phyloP scores from a whole-genome alignment of 2,329 filamentous ascomycete species.

The Decorospora gaudefroyi region DNA sequence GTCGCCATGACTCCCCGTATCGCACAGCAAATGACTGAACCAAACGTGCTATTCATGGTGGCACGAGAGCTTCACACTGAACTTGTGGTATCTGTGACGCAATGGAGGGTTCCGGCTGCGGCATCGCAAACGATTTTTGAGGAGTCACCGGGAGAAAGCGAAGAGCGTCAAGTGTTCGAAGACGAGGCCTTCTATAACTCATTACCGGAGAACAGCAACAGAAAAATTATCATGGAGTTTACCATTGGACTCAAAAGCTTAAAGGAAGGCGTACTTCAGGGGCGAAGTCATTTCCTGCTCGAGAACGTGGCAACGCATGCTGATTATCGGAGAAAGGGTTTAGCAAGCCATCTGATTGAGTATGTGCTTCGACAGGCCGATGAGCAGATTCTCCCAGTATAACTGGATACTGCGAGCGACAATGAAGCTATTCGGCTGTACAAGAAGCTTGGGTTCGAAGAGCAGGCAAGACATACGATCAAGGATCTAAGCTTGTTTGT shows the following conservation, averaged over 20 bases:
- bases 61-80: constrained; percentile 12
- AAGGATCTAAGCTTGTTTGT: constrained; percentile 16
- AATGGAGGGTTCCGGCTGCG: constrained; percentile 29
- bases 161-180: constrained; percentile 30
- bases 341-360: constrained; percentile 29
- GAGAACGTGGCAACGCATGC: constrained; percentile 39
- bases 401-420: constrained; percentile 35
- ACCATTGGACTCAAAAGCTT: constrained; percentile 19
- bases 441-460: constrained; percentile 32
- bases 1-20: constrained; percentile 31
- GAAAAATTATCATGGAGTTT: constrained; percentile 33
- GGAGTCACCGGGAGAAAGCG: constrained; percentile 23
- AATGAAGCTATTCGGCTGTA: constrained; percentile 34
- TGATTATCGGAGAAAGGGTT: constrained; percentile 27
- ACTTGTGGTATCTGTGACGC: constrained; percentile 31
- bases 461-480: constrained; percentile 23
- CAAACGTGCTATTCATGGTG: constrained; percentile 17
- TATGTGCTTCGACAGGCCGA: constrained; percentile 25
- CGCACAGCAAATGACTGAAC: constrained; percentile 20
- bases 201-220: constrained; percentile 33
- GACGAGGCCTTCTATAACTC: constrained; percentile 27
- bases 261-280: constrained; percentile 17
- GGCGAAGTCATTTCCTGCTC: constrained; percentile 23
- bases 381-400: constrained; percentile 21
- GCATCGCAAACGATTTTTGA: neutral